Percentiles rank a stretch among this genome's conserved stretches.
Evolutionary conservation across 345 rosid species (phyloP).

Genomic region (Ceriops decandra): DNA sequence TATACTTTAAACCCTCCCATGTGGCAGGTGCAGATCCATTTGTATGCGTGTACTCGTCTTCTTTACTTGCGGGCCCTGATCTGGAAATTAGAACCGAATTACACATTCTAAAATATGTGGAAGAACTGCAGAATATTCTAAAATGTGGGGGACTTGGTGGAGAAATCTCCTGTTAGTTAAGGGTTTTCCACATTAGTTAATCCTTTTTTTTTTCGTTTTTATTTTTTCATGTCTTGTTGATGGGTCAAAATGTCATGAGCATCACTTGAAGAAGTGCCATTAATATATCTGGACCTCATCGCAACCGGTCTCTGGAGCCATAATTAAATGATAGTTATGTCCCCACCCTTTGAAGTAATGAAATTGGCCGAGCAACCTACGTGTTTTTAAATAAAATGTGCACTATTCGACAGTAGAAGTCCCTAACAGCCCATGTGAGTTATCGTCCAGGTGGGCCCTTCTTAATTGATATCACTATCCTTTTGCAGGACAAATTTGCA

Average conservation of each 20-base stretch:
- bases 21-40: background rate
- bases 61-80: background rate
- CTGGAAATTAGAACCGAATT: background rate
- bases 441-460: conserved; percentile 24
- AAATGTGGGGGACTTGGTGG: conserved; percentile 4
- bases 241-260: conserved; percentile 16
- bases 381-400: conserved; percentile 1
- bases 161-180: background rate
- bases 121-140: background rate
- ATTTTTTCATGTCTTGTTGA: background rate
- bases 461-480: background rate
- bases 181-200: background rate
- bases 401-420: conserved; percentile 18
- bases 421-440: conserved; percentile 42
- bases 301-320: conserved; percentile 31
- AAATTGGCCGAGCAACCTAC: conserved; percentile 17
- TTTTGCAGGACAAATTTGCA: conserved; percentile 19
- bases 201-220: background rate
- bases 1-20: background rate
- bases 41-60: background rate
- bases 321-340: conserved; percentile 21
- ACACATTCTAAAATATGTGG: no score
- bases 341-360: background rate
- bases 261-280: conserved; percentile 11
- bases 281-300: conserved; percentile 35